phyloP scores from a whole-genome alignment of 2,329 filamentous ascomycete genomes.

The Phialophora verrucosa region DNA sequence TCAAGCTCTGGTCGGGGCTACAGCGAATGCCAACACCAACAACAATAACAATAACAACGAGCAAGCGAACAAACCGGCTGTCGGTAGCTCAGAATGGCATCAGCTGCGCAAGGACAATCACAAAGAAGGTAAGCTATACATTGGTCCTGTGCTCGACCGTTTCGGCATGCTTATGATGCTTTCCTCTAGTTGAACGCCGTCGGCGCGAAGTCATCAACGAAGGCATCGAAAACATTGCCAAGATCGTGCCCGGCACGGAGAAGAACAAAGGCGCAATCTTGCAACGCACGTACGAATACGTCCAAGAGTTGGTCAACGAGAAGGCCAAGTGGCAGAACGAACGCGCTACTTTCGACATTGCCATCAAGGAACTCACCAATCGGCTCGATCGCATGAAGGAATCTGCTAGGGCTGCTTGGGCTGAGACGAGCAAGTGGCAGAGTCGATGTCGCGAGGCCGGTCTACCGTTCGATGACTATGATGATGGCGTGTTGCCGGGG shows the following conservation, averaged over 20 bases:
- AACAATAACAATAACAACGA: conserved; percentile 7
- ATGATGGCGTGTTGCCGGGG: conserved; percentile 37
- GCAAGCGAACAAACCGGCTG: conserved; percentile 72
- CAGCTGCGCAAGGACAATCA: conserved; percentile 97
- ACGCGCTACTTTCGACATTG: conserved; percentile 53
- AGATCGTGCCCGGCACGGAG: conserved; percentile 96
- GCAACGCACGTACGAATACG: conserved; percentile 90
- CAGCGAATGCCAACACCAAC: conserved; percentile 38
- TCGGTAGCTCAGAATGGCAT: conserved; percentile 98
- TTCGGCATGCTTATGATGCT: conserved; percentile 3
- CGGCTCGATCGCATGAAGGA: conserved; percentile 96
- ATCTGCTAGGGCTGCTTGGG: conserved; percentile 84
- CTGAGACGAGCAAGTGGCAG: conserved; percentile 73
- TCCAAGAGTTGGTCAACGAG: conserved; percentile 70
- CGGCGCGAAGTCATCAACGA: conserved; percentile 98
- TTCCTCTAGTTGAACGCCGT: conserved; percentile 79
- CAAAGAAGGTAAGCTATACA: conserved; percentile 76
- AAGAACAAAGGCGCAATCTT: conserved; percentile 99
- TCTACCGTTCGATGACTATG: conserved; percentile 57
- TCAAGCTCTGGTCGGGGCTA: conserved; percentile 46
- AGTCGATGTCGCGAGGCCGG: conserved; percentile 54
- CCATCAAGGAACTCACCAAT: conserved; percentile 82
- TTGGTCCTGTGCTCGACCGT: neutral
- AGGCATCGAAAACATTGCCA: conserved; percentile 96
- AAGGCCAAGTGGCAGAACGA: conserved; percentile 47